Evolutionary conservation across 2,329 filamentous ascomycete genomes (phyloP), one percentile per base, ranked within the genome.

Genomic region (Cytospora leucostoma): DNA sequence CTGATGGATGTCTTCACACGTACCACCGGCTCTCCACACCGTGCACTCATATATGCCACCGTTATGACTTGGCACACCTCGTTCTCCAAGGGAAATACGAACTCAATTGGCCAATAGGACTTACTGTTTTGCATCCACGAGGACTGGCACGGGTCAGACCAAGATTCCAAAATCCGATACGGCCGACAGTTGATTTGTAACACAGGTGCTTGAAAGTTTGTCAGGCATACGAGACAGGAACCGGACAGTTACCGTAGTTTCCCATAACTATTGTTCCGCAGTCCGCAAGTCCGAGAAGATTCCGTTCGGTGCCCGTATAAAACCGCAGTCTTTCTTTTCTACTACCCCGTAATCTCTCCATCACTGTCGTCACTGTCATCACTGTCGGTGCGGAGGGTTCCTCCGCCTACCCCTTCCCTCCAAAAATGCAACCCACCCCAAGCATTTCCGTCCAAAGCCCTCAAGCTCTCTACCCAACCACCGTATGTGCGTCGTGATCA

Each of bases 41-140:
- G 38, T 33, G 34, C n/a, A 38, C 27, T 50, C 53, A 33, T 56
- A 50, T 61, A 61, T 61, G 44, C 59, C 53, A 49, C 44, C 11
- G 11, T 12, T 4, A 13, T 52, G 27, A 13, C 50, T 13, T 13
- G 35, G 35, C 35, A 3, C 8, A 3, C 8, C 35, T 37, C 12
- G 35, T 13, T 13, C 12, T 37, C 35, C 12, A 10, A 37, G 27
- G 27, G 27, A 27, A 4, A 27, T 27, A 27, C 27, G 27, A 27
- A 27, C 27, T 27, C 27, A 4, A 27, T 27, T 27, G 27, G 27
- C 27, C 27, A 27, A 27, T 27, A 2, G 2, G 27, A 27, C 27
- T 27, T 35, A 7, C 49, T 35, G 49, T 53, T 21, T 10, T 40
- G 35, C 37, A 21, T 54, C 37, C 34, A 59, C 35, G 21, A 10